Base-by-base conservation (phyloP, 371 early-diverging fungal genomes). In the Syncephalastrum sp. region DNA sequence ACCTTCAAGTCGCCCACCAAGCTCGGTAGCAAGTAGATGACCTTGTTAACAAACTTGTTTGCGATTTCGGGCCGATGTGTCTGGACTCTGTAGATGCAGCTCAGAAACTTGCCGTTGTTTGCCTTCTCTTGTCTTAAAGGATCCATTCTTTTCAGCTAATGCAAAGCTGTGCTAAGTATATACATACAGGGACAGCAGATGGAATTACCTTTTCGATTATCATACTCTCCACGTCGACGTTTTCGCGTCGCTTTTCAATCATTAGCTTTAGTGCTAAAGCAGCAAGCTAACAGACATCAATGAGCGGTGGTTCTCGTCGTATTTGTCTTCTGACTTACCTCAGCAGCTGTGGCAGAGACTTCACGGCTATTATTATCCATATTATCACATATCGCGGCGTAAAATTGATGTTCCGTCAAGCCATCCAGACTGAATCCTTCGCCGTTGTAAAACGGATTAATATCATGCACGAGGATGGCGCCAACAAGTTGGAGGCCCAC, bases 401-500 rank as follows among this genome's bases (percentile, higher is more conserved):
- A 83, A 47, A 81, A 82, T 14, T 62, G 56, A 3, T 33, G 27
- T 17, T 88, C 85, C 1, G 68, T 53, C 38, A 84, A 25, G 0
- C 70, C 79, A 5, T 72, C 61, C 0, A 77, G 52, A 45, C 75
- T 70, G 27, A 67, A 56, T 44, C 72, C 77, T 8, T 74, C 66
- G 1, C 72, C 72, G 13, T 56, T 47, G 47, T 75, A 72, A 46
- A 74, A 85, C 0, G 79, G 79, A 27, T 77, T 64, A 19, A 75
- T 65, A 12, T 72, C 70, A 44, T 88, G 79, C 0, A 76, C 77
- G 33, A 83, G 54, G 1, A 82, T 70, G 33, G 81, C 69, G 5
- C 82, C 82, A 7, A 69, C 56, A 29, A 85, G 60, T 47, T 83
- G 83, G 7, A 88, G 59, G 1, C 84, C 86, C 10, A 79, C 67